A percentile compares a stretch with the other conserved stretches of the same genome.
phyloP scores from a whole-genome alignment of 2,329 filamentous ascomycete species.

The Arachnopeziza araneosa region DNA sequence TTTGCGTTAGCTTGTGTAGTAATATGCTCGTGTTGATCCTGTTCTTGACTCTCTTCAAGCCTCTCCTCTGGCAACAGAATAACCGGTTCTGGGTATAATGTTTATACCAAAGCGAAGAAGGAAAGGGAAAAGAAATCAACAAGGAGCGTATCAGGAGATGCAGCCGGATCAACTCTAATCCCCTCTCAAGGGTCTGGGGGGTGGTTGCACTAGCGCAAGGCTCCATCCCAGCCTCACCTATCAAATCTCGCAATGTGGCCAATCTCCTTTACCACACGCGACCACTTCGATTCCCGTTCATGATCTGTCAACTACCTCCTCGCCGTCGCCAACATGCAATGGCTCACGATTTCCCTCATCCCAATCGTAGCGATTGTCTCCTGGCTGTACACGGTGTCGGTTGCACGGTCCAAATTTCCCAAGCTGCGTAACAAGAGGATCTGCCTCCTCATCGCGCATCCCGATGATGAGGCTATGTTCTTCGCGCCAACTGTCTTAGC shows the following conservation, averaged over 20 bases:
- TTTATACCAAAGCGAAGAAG: background rate
- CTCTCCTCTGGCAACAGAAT: background rate
- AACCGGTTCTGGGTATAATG: no score
- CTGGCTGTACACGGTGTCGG: conserved; percentile 18
- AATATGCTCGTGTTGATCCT: background rate
- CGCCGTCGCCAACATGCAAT: conserved; percentile 22
- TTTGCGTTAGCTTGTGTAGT: conserved; percentile 8
- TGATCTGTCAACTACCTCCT: background rate
- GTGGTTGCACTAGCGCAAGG: background rate
- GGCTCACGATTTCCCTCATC: conserved; percentile 26
- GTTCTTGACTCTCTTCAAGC: background rate
- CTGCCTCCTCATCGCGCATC: conserved; percentile 89
- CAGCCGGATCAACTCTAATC: background rate
- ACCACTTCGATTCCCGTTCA: background rate
- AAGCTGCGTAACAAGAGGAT: conserved; percentile 77
- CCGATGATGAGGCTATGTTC: conserved; percentile 99
- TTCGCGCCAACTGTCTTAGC: conserved; percentile 84
- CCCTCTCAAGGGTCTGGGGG: background rate
- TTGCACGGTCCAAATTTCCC: conserved; percentile 49
- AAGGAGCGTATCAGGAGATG: background rate
- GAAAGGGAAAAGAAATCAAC: background rate
- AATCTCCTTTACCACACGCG: background rate
- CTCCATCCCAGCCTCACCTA: background rate
- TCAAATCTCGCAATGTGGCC: background rate
- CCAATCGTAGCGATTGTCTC: conserved; percentile 21